Base-by-base conservation (phyloP, 768 basidiomycete genomes). In the Phylloporus sp. region DNA sequence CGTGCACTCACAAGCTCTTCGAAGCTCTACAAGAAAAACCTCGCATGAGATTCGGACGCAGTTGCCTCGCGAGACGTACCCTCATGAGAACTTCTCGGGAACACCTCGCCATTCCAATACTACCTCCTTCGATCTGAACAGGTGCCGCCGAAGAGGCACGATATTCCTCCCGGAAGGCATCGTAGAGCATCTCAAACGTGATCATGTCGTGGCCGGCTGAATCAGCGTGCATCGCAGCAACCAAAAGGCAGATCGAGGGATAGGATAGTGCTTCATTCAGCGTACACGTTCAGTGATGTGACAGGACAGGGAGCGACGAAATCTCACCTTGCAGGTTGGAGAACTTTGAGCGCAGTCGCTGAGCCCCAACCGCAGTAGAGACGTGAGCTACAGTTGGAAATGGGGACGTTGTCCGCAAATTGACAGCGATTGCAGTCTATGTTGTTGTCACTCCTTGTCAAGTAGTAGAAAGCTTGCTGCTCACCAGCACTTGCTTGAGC, bases 121-220 rank as follows among this genome's bases (percentile, higher is more conserved):
- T 77, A 18, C 86, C 82, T 9, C 88, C 84, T 52, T 81, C 79
- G 34, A 89, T 63, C 42, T 84, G 81, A 17, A 91, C 78, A 1
- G 90, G 89, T 0, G 87, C 86, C 8, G 83, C 78, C 9, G 75
- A 73, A 6, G 87, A 85, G 18, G 81, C 74, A 18, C 84, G 80
- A 17, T 86, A 76, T 65, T 89, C 86, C 50, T 82, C 78, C 18
- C 81, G 79, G 62, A 93, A 92, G 26, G 75, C 73, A 42, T 90
- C 87, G 51, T 86, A 76, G 8, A 95, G 76, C 83, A 94, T 91
- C 57, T 94, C 90, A 60, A 98, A 95, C 24, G 89, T 97, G 66
- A 96, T 82, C 13, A 70, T 69, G 17, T 85, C 74, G 49, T 92
- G 84, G 0, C 93, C 93, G 6, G 81, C 79, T 9, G 82, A 83